Percentiles rank a stretch among this genome's conserved stretches.
phyloP scores from a whole-genome alignment of 257 asterid species.

The Orobanche coerulescens region DNA sequence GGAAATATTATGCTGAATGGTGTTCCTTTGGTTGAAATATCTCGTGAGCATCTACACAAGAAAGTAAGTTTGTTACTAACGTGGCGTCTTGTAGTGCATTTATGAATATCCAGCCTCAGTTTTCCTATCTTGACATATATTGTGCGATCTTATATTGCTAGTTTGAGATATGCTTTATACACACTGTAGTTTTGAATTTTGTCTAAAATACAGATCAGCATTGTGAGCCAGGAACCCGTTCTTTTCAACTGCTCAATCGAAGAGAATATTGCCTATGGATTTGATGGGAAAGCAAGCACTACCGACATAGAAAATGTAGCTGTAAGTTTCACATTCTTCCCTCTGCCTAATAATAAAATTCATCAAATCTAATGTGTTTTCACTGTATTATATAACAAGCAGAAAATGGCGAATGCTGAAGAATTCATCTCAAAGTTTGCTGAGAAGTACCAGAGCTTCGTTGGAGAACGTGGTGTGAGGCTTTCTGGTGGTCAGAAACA shows the following conservation, averaged over 20 bases:
- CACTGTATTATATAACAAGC: constrained; percentile 10
- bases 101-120: neutral
- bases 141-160: neutral
- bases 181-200: neutral
- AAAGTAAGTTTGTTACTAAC: constrained; percentile 33
- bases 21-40: constrained; percentile 49
- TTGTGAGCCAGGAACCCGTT: constrained; percentile 70
- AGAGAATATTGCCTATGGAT: constrained; percentile 67
- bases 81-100: neutral
- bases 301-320: constrained; percentile 56
- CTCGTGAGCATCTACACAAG: constrained; percentile 47
- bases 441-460: constrained; percentile 47
- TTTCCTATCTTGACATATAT: neutral
- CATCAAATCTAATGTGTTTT: neutral
- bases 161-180: neutral
- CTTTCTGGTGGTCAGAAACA: constrained; percentile 73
- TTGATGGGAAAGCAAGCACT: constrained; percentile 55
- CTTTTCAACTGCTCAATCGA: constrained; percentile 63
- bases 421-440: constrained; percentile 52
- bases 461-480: constrained; percentile 65
- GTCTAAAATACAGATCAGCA: constrained; percentile 39
- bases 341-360: neutral
- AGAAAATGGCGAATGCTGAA: constrained; percentile 71
- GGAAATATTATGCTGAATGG: constrained; percentile 53
- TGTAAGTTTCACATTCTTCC: constrained; percentile 27